Evolutionary conservation across 2,329 filamentous ascomycete species (phyloP).

Genomic region (Calonectria leucothoes): DNA sequence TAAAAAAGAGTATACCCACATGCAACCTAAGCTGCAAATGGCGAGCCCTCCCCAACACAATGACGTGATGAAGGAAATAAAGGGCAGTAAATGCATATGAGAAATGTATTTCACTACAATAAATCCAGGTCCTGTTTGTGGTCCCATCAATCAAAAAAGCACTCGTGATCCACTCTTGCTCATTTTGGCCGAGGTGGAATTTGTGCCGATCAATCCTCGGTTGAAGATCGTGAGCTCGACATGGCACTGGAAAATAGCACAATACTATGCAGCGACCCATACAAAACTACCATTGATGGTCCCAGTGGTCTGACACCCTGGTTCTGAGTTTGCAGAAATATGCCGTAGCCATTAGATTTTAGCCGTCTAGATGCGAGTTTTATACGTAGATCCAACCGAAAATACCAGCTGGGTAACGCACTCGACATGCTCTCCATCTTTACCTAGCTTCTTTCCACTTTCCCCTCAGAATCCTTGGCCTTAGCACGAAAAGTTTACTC

Average conservation of each 20-base stretch:
- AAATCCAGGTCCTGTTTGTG: too few species aligned
- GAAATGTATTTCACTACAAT: not conserved
- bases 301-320: not conserved
- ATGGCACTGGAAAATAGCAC: not conserved
- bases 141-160: not conserved
- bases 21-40: too few species aligned
- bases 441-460: not conserved
- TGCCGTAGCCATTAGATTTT: not conserved
- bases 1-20: not conserved
- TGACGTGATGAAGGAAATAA: too few species aligned
- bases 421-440: not conserved
- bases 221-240: not conserved
- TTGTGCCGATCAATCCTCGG: not conserved
- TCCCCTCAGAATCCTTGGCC: not conserved
- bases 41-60: not conserved
- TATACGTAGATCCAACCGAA: not conserved
- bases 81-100: too few species aligned
- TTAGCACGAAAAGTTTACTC: not conserved
- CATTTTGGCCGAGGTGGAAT: conserved; percentile 1
- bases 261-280: not conserved
- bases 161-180: not conserved
- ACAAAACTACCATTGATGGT: not conserved
- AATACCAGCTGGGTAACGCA: not conserved
- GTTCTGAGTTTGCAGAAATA: not conserved
- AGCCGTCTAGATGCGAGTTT: not conserved